phyloP scores from a whole-genome alignment of 208 protist genomes.

The Blechomonas ayalai region DNA sequence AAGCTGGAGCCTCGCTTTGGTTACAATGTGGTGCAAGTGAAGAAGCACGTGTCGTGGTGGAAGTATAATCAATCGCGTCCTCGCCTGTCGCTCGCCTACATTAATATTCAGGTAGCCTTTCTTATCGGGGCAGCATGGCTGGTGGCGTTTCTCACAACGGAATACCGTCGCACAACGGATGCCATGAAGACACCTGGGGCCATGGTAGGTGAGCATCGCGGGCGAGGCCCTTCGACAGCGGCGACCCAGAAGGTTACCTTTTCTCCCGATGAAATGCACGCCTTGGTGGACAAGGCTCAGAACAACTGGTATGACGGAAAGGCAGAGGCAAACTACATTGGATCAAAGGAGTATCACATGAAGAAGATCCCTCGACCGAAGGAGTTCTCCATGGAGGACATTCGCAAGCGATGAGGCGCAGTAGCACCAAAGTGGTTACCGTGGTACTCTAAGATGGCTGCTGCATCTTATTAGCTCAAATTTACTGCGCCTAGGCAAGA shows the following conservation, averaged over 20 bases:
- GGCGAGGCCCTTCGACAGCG: conserved; percentile 44
- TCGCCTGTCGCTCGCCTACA: conserved; percentile 69
- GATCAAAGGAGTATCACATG: conserved; percentile 84
- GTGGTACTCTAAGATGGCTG: no score
- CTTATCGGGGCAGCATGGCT: conserved; percentile 74
- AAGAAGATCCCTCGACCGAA: conserved; percentile 73
- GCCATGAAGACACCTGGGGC: conserved; percentile 72
- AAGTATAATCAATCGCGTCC: conserved; percentile 82
- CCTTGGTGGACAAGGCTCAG: conserved; percentile 64
- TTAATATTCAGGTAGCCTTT: conserved; percentile 80
- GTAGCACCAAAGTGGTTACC: no score
- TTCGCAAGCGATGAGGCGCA: conserved; percentile 50
- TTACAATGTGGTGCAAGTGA: conserved; percentile 83
- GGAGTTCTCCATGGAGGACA: conserved; percentile 78
- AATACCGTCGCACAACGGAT: conserved; percentile 60
- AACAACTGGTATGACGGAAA: conserved; percentile 73
- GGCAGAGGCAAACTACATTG: conserved; percentile 76
- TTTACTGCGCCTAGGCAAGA: background rate
- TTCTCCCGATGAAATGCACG: conserved; percentile 49
- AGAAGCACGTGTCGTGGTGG: conserved; percentile 86
- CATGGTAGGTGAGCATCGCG: conserved; percentile 80
- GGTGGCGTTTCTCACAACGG: conserved; percentile 55
- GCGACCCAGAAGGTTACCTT: conserved; percentile 67
- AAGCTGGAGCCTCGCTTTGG: conserved; percentile 75
- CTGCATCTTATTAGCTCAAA: no score